Base-by-base conservation (phyloP, 2,329 filamentous ascomycete species). In the Alternaria sp. region DNA sequence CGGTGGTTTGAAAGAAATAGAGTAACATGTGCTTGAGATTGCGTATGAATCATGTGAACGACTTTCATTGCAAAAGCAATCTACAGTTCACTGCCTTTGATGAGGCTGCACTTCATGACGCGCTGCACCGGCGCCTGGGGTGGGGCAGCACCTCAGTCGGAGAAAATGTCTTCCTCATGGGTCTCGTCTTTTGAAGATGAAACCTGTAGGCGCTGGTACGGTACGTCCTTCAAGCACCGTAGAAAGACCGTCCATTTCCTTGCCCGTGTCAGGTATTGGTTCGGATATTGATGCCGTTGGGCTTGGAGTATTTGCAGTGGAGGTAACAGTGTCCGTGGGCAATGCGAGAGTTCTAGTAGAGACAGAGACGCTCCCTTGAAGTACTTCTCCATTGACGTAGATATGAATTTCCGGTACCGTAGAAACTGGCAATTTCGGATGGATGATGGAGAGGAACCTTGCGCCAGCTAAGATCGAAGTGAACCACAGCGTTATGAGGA, bases 401-500 rank as follows among this genome's bases (percentile, higher is more conserved):
- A 73, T 44, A 47, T 69, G 57, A 28, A 75, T 67, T 13, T 69
- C 63, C 44, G 62, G 70, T 10, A 62, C 49, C 5, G 56, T 23
- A 11, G 59, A 50, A 15, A 8, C 54, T 45, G 57, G 15, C 45
- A 61, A 57, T 43, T 17, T n/a, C 5, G 65, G 62, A n/a, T 65
- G 63, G 15, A 70, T 36, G 5, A 67, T 60, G 23, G 62, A 60
- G 9, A 72, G 55, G 25, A 73, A 66, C 3, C 65, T 62, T 13
- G 66, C 64, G 9, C 69, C 72, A 21, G 73, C 45, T 9, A 67
- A 62, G 32, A 74, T 68, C 21, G 67, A 71, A 19, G 63, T 70
- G 58, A 63, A 71, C 70, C 70, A 76, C 9, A 71, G 32, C 4
- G 69, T 71, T 3, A 50, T 64, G 21, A 73, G 45, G 36, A 75